phyloP scores from a whole-genome alignment of 2,329 filamentous ascomycete genomes.

The Pseudohalonectria lignicola region DNA sequence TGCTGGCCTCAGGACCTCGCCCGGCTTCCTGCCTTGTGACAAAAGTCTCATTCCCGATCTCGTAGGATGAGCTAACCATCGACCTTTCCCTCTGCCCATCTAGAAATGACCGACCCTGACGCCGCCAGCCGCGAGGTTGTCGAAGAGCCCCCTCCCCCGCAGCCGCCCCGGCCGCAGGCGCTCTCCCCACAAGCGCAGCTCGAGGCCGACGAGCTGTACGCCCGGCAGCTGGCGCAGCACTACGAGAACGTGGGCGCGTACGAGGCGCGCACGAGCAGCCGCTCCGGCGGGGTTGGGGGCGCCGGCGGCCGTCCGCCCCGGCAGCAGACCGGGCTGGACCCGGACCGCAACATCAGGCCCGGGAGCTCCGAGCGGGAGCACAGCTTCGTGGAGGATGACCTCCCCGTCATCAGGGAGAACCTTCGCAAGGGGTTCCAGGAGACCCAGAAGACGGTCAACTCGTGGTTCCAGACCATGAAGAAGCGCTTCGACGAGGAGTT shows the following conservation, averaged over 20 bases:
- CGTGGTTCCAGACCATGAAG: slow-evolving; percentile 82
- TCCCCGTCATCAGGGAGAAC: slow-evolving; percentile 87
- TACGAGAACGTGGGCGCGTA: slow-evolving; percentile 58
- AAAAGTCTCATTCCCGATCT: neutral
- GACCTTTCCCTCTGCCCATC: neutral
- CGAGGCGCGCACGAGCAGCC: slow-evolving; percentile 42
- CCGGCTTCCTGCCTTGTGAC: slow-evolving; percentile 2
- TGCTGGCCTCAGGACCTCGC: too few species aligned
- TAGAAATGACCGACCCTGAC: slow-evolving; percentile 72
- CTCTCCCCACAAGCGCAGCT: slow-evolving; percentile 58
- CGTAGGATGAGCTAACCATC: neutral
- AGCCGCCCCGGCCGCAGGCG: slow-evolving; percentile 61
- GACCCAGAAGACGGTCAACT: slow-evolving; percentile 86
- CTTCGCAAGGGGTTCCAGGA: slow-evolving; percentile 90
- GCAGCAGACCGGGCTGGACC: slow-evolving; percentile 40
- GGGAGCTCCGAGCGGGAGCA: slow-evolving; percentile 38
- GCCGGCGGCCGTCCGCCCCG: slow-evolving; percentile 11
- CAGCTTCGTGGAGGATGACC: slow-evolving; percentile 91
- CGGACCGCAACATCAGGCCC: slow-evolving; percentile 36
- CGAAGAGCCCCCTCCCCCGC: slow-evolving; percentile 57
- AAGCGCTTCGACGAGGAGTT: slow-evolving; percentile 91
- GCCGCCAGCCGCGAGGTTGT: slow-evolving; percentile 44
- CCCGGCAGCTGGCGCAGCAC: slow-evolving; percentile 81
- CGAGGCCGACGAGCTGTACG: slow-evolving; percentile 84
- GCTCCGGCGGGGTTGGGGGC: too few species aligned